Base-by-base conservation (phyloP, 2,329 filamentous ascomycete genomes). In the Westerdykella aurantiaca region DNA sequence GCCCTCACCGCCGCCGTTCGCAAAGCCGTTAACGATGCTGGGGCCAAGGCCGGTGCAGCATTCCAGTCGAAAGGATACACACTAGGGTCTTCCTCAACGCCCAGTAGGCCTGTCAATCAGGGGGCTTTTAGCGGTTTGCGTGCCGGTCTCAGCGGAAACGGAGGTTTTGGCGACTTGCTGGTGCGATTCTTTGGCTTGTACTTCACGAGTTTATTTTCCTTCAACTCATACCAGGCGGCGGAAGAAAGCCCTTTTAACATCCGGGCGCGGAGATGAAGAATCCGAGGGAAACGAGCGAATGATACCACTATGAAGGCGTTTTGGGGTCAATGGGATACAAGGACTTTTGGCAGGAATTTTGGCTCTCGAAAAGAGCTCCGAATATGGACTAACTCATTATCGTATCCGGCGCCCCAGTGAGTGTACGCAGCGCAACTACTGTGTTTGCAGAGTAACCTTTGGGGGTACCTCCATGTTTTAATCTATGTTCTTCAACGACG, bases 181-280 rank as follows among this genome's bases (percentile, higher is more conserved):
- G 64, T 73, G 35, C 54, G 72, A 42, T 75, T 75, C 44, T 38
- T 73, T n/a, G 71, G 66, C 31, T 49, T 75, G 39, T 75, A 74
- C 49, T 51, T 74, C 5, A 61, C 65, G 29, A 74, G 68, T 43
- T 49, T 75, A 42, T 72, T 74, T 41, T 64, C 66, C 6, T 69
- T 74, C 39, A 70, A 74, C 57, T 58, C 68, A 18, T 68, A 63
- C 47, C 61, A 61, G 49, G 67, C 71, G 4, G 72, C 72, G 5
- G 63, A 70, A 48, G 61, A 64, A 43, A 73, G 71, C 49, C 62
- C 69, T 6, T 74, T 73, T 52, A 67, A 62, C 44, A 60, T 73
- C 6, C 60, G 62, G 50, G 56, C 53, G 21, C 46, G 56, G 45
- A 50, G 52, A 37, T 56, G 41, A 44, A 16, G 41, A 44, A 35